Percentiles rank a stretch among this genome's conserved stretches.
phyloP scores from a whole-genome alignment of 495 filamentous ascomycete species.

The Stereocaulon alpinum region DNA sequence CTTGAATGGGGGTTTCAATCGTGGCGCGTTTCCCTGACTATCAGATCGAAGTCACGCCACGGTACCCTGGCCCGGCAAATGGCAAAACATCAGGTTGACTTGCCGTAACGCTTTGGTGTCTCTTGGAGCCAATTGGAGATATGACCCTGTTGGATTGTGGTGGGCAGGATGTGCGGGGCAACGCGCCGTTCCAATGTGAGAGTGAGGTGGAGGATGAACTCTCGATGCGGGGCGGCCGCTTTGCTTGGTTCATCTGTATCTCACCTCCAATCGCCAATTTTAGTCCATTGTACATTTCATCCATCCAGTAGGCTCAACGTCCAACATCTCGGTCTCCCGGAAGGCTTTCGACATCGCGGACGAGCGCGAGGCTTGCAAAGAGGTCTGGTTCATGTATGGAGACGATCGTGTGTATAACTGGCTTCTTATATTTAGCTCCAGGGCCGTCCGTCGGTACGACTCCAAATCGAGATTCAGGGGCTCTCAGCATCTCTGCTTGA shows the following conservation, averaged over 20 bases:
- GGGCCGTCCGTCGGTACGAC: background rate
- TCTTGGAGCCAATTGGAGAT: background rate
- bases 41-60: no score
- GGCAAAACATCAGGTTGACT: no score
- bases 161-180: background rate
- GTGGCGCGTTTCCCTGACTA: no score
- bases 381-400: background rate
- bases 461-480: background rate
- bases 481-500: background rate
- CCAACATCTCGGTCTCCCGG: conserved; percentile 8
- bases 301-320: background rate
- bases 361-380: conserved; percentile 12
- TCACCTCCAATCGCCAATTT: background rate
- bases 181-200: background rate
- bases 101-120: no score
- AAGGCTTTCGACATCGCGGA: conserved; percentile 1
- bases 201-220: background rate
- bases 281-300: background rate
- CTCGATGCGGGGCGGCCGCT: conserved; percentile 3
- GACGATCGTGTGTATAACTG: no score
- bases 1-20: no score
- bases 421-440: background rate
- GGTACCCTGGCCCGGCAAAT: no score
- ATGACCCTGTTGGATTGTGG: background rate
- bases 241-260: no score